Base-by-base conservation (phyloP, 129 eudicot species). In the Centella asiatica region DNA sequence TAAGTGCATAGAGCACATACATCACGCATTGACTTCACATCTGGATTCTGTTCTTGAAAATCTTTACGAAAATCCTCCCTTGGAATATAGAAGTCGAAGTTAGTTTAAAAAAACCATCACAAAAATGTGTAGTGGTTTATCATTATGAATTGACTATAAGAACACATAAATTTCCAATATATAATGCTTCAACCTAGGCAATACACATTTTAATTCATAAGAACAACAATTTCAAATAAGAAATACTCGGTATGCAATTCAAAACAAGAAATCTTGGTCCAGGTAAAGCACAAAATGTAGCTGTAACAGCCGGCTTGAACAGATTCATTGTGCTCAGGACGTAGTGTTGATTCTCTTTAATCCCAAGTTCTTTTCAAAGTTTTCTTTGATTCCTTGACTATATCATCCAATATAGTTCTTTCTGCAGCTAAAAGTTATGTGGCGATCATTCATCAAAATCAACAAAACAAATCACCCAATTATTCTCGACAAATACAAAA, bases 61-160 rank as follows among this genome's bases (percentile, higher is more conserved):
- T 48, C 93, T 83, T 83, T 90, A 22, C 97, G 97, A 76, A 83
- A 90, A 69, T 90, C 97, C 83, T 86, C 95, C 93, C 97, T 90
- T 42, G 4, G 47, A 40, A 63, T 8, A 44, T 18, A 62, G 10
- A 65, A 23, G 17, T 17, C 12, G 36, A 29, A 47, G 23, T 19
- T 23, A 28, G 55, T 60, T 20, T n/a, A 68, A 72, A 22, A 1
- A 22, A 42, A 60, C 45, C 47, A 47, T 39, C 9, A 28, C 29
- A 25, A 33, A 7, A 31, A 1, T 10, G 2, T 25, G 24, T 2
- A 6, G 4, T 11, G 6, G n/a, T 26, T 5, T 20, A 65, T 0
- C 18, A 24, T 15, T 17, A 44, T 26, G 25, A 37, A 28, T n/a
- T 17, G 61, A 44, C 17, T 10, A 20, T n/a, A 0, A 31, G 0